Evolutionary conservation across 2,329 filamentous ascomycete genomes (phyloP).

Genomic region (Berkeleyomyces basicola): DNA sequence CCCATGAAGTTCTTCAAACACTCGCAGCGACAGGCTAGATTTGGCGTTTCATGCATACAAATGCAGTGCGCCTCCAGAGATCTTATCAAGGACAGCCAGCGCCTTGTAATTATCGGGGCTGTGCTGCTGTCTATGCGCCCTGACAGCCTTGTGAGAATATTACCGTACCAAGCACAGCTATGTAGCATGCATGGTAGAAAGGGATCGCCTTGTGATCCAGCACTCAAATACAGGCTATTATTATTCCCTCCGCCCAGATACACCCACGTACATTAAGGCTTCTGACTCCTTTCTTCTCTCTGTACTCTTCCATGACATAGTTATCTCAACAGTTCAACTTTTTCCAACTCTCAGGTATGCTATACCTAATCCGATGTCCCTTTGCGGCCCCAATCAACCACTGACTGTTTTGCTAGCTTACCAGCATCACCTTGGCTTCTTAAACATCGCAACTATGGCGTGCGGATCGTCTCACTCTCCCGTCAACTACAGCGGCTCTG

Average conservation of each 20-base stretch:
- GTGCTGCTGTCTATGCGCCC: not conserved
- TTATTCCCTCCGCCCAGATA: too few relatives aligned
- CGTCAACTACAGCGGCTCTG: conserved; percentile 26
- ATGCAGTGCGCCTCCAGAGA: too few relatives aligned
- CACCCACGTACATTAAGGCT: too few relatives aligned
- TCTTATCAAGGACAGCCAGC: not conserved
- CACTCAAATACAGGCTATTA: too few relatives aligned
- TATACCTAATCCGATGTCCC: too few relatives aligned
- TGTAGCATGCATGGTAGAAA: not conserved
- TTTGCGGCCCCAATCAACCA: not conserved
- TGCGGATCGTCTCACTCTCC: not conserved
- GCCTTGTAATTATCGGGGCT: not conserved
- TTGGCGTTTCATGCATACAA: too few relatives aligned
- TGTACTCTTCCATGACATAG: too few relatives aligned
- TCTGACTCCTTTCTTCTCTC: not conserved
- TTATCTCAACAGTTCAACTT: too few relatives aligned
- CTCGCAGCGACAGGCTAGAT: too few relatives aligned
- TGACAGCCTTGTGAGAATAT: not conserved
- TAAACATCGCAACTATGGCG: conserved; percentile 5
- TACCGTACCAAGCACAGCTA: not conserved
- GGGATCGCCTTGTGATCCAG: not conserved
- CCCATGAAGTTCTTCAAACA: too few relatives aligned
- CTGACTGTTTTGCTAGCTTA: not conserved
- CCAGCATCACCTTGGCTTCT: not conserved
- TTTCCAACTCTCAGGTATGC: too few relatives aligned